A percentile compares a stretch with the other conserved stretches of the same genome.
These are phyloP conservation scores for Leishmania tropica DNA, from an alignment of 208 protist species.

Conservation along the genomic window DNA sequence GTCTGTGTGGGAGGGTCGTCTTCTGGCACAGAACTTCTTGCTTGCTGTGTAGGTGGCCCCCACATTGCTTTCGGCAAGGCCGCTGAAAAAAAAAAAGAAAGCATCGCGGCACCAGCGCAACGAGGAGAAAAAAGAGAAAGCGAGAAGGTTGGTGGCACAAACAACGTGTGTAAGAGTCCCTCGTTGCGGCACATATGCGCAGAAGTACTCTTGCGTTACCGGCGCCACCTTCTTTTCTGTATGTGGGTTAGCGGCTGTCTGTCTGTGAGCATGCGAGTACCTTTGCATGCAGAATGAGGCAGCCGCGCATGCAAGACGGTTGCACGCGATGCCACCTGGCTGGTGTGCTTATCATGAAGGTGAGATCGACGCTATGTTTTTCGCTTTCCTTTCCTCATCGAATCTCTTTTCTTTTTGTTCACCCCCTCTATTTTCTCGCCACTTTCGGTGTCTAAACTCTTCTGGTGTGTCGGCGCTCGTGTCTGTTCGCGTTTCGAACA, in stretches of 20 bases:
- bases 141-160: no score
- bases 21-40: background rate
- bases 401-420: background rate
- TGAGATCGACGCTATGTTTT: background rate
- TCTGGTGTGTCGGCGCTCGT: background rate
- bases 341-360: background rate
- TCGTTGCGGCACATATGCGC: background rate
- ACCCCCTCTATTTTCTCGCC: no score
- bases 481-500: background rate
- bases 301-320: background rate
- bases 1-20: background rate
- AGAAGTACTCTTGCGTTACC: background rate
- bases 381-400: background rate
- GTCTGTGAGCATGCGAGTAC: background rate
- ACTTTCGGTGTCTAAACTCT: background rate
- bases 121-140: no score
- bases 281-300: background rate
- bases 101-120: no score
- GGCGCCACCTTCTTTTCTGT: background rate
- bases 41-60: background rate
- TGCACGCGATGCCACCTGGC: background rate
- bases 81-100: background rate
- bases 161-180: no score
- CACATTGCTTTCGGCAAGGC: background rate
- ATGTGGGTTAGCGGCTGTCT: background rate